These are phyloP conservation scores for Poa annua DNA, from an alignment of 176 grass and related monocot genomes.

Conservation along the genomic window DNA sequence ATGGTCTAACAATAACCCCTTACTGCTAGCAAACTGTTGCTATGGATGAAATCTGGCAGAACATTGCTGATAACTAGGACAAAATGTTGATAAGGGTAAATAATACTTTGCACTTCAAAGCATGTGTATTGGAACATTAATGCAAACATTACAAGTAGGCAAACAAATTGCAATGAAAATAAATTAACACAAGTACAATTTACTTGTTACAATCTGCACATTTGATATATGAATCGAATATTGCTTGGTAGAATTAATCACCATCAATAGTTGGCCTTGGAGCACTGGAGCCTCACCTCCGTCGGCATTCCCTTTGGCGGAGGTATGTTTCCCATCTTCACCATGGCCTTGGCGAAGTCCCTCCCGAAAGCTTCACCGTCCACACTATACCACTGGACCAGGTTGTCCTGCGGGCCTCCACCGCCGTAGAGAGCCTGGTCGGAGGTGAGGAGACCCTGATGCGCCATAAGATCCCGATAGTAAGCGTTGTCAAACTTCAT, in stretches of 20 bases:
- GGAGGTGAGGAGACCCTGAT: constrained; percentile 55
- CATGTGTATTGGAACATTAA: too few species aligned
- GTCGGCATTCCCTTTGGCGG: constrained; percentile 36
- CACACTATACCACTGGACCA: constrained; percentile 46
- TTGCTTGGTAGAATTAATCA: too few species aligned
- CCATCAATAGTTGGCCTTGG: constrained; percentile 45
- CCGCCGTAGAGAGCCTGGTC: constrained; percentile 63
- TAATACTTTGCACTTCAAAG: too few species aligned
- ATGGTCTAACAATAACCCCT: too few species aligned
- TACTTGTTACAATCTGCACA: neutral
- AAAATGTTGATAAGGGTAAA: too few species aligned
- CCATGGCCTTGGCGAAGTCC: constrained; percentile 60
- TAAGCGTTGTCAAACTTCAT: constrained; percentile 61
- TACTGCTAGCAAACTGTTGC: too few species aligned
- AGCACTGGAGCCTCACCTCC: constrained; percentile 65
- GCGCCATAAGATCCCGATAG: constrained; percentile 54
- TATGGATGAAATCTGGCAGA: too few species aligned
- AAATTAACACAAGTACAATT: neutral
- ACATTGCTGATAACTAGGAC: too few species aligned
- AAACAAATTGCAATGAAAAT: neutral
- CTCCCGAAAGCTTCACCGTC: constrained; percentile 32
- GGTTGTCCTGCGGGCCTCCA: constrained; percentile 29
- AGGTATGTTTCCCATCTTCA: constrained; percentile 60
- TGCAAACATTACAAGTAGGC: too few species aligned
- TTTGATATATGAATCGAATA: neutral